These are phyloP conservation scores for Nakazawaea pomicola DNA, from an alignment of 805 yeast species.

Conservation along the genomic window DNA sequence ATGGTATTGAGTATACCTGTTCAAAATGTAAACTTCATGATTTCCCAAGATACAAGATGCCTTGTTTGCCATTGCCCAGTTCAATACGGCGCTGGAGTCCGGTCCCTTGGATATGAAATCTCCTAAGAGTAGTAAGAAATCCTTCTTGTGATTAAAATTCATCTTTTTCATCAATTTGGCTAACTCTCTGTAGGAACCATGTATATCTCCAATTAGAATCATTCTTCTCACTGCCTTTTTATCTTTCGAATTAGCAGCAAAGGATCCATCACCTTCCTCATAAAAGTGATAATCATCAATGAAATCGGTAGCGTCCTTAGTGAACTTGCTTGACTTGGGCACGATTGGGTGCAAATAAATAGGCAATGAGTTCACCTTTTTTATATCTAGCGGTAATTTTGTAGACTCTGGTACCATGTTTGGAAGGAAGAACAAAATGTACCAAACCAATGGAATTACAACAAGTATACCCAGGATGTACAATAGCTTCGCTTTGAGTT, in stretches of 20 bases:
- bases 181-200: conserved; percentile 66
- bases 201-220: conserved; percentile 81
- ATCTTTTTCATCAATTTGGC: conserved; percentile 45
- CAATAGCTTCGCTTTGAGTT: conserved; percentile 10
- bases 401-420: conserved; percentile 27
- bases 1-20: conserved; percentile 59
- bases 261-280: conserved; percentile 15
- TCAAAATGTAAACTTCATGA: conserved; percentile 73
- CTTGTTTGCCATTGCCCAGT: conserved; percentile 52
- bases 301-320: conserved; percentile 7
- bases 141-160: conserved; percentile 12
- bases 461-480: conserved; percentile 14
- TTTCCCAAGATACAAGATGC: conserved; percentile 82
- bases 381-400: conserved; percentile 20
- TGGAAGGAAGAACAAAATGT: conserved; percentile 25
- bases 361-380: conserved; percentile 16
- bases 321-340: conserved; percentile 13
- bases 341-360: conserved; percentile 27
- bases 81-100: conserved; percentile 62
- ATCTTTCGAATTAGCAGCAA: background rate
- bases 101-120: conserved; percentile 87
- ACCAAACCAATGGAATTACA: conserved; percentile 21
- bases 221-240: conserved; percentile 33
- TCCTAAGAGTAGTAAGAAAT: conserved; percentile 65
- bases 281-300: conserved; percentile 18